Evolutionary conservation across 345 rosid species (phyloP).

Genomic region (Ailanthus altissimus): DNA sequence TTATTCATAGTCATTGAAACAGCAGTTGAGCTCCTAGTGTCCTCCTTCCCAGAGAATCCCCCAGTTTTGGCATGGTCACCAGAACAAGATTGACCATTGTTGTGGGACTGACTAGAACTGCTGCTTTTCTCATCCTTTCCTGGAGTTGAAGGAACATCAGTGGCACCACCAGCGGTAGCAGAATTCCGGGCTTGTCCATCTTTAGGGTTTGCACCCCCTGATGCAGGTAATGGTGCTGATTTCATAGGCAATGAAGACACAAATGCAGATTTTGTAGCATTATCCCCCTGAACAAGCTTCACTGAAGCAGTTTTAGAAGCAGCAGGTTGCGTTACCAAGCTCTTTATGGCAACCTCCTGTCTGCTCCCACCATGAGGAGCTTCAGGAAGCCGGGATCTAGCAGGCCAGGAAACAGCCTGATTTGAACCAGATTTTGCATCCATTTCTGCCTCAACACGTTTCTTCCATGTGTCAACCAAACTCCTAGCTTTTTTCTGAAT

Average conservation of each 20-base stretch:
- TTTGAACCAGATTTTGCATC: conserved; percentile 71
- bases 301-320: conserved; percentile 57
- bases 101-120: conserved; percentile 82
- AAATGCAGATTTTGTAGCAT: conserved; percentile 46
- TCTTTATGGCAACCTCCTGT: conserved; percentile 61
- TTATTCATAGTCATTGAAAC: conserved; percentile 51
- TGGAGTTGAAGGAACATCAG: conserved; percentile 45
- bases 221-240: conserved; percentile 47
- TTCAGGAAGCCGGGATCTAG: conserved; percentile 65
- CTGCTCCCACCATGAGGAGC: conserved; percentile 56
- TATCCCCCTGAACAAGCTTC: conserved; percentile 58
- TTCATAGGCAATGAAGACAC: conserved; percentile 60
- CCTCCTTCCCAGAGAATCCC: conserved; percentile 60
- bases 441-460: conserved; percentile 94
- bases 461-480: conserved; percentile 96
- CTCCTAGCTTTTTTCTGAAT: conserved; percentile 90
- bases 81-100: conserved; percentile 71
- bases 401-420: conserved; percentile 64
- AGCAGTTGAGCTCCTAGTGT: conserved; percentile 59
- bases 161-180: conserved; percentile 31
- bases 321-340: conserved; percentile 55
- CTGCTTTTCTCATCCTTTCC: conserved; percentile 75
- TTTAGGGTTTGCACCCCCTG: conserved; percentile 42
- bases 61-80: conserved; percentile 65
- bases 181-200: conserved; percentile 55